Percentiles rank a stretch among this genome's conserved stretches.
These are phyloP conservation scores for Picea mariana DNA, from an alignment of 83 land plant genomes.

Conservation along the genomic window DNA sequence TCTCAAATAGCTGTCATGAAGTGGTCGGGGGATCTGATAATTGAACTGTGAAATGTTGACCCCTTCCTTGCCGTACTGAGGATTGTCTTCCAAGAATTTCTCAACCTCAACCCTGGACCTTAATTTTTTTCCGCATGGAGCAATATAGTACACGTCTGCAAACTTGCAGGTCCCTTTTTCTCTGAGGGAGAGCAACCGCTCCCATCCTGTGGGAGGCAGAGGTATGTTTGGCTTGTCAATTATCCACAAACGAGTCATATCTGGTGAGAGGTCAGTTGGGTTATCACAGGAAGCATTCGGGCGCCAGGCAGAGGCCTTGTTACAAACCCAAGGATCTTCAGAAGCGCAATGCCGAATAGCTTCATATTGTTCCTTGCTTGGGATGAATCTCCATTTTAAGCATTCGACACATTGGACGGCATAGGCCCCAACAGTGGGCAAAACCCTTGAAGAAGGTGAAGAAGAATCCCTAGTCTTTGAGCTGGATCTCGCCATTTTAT, in stretches of 20 bases:
- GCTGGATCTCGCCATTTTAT: too few relatives aligned
- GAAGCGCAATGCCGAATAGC: conserved; percentile 39
- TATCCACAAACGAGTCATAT: neutral
- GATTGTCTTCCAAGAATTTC: conserved; percentile 1
- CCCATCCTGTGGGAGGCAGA: neutral
- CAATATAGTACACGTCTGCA: conserved; percentile 10
- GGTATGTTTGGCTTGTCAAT: neutral
- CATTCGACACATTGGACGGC: conserved; percentile 60
- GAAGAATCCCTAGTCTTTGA: too few relatives aligned
- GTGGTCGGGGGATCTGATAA: neutral
- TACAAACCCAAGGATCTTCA: conserved; percentile 40
- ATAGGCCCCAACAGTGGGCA: conserved; percentile 26
- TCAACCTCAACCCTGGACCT: conserved; percentile 6
- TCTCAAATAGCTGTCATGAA: neutral
- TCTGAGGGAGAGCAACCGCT: neutral
- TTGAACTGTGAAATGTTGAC: neutral
- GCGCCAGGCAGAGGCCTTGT: neutral
- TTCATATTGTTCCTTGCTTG: conserved; percentile 62
- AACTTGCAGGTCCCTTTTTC: too few relatives aligned
- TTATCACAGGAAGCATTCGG: neutral
- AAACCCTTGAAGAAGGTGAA: neutral
- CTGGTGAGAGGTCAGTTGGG: neutral
- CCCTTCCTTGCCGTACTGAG: neutral
- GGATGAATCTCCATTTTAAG: conserved; percentile 63
- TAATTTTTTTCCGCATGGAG: neutral